phyloP scores from a whole-genome alignment of 2,329 filamentous ascomycete genomes.

The Coniosporium tulheliwenetii region DNA sequence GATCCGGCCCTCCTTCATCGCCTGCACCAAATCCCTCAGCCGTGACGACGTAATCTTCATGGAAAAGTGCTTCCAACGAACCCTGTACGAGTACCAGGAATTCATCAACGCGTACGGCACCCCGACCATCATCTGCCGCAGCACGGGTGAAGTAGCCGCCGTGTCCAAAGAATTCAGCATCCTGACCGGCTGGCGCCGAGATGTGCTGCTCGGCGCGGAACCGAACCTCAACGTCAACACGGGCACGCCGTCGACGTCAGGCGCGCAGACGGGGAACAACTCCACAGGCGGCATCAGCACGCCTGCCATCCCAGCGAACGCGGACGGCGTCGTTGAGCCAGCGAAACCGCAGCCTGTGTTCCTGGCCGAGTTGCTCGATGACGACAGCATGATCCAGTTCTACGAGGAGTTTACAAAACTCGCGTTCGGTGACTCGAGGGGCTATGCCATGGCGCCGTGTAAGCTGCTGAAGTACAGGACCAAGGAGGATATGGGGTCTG shows the following conservation, averaged over 20 bases:
- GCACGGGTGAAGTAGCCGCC: conserved; percentile 87
- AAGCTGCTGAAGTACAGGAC: conserved; percentile 83
- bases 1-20: conserved; percentile 85
- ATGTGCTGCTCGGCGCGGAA: conserved; percentile 74
- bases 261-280: conserved; percentile 25
- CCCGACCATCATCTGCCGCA: conserved; percentile 78
- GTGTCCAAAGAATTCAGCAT: conserved; percentile 96
- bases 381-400: conserved; percentile 84
- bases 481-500: conserved; percentile 34
- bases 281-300: conserved; percentile 12
- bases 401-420: conserved; percentile 91
- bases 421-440: conserved; percentile 80
- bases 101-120: conserved; percentile 80
- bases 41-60: conserved; percentile 86
- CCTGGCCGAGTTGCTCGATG: conserved; percentile 80
- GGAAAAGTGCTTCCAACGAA: conserved; percentile 93
- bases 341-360: conserved; percentile 64
- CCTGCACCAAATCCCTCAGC: conserved; percentile 74
- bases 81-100: conserved; percentile 82
- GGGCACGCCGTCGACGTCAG: conserved; percentile 31
- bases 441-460: conserved; percentile 68
- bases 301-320: conserved; percentile 1
- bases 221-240: conserved; percentile 77
- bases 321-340: conserved; percentile 12
- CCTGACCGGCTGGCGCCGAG: conserved; percentile 84